These are phyloP conservation scores for Penicillium hordei DNA, from an alignment of 2,329 filamentous ascomycete species.

Conservation along the genomic window DNA sequence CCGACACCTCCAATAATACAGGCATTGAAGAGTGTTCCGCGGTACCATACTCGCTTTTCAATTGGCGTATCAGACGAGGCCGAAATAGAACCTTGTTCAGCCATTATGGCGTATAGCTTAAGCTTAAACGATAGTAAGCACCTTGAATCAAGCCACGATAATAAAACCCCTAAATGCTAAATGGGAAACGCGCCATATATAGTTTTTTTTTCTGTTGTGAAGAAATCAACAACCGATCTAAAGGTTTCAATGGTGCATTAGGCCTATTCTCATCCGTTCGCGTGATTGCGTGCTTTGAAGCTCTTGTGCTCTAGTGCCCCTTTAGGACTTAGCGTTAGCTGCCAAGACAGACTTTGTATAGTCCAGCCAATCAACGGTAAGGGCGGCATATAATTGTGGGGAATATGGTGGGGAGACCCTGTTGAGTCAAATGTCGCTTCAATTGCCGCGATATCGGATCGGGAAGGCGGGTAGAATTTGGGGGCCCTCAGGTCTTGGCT, in stretches of 20 bases:
- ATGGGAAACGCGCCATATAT: neutral
- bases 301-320: neutral
- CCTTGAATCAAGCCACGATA: neutral
- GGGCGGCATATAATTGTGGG: neutral
- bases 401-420: neutral
- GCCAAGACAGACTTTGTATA: neutral
- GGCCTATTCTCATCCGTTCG: neutral
- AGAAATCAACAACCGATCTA: neutral
- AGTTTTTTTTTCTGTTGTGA: neutral
- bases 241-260: neutral
- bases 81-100: constrained; percentile 14
- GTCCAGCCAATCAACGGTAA: neutral
- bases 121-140: neutral
- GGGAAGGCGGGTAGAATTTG: neutral
- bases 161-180: neutral
- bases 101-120: constrained; percentile 11
- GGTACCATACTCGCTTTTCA: constrained; percentile 46
- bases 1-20: constrained; percentile 55
- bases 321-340: neutral
- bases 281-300: constrained; percentile 7
- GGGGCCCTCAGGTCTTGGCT: neutral
- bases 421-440: neutral
- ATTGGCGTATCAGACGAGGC: constrained; percentile 6
- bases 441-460: neutral
- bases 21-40: constrained; percentile 55